Conservation (phyloP, 169 alveolate genomes). For the Perkinsus marinus region DNA sequence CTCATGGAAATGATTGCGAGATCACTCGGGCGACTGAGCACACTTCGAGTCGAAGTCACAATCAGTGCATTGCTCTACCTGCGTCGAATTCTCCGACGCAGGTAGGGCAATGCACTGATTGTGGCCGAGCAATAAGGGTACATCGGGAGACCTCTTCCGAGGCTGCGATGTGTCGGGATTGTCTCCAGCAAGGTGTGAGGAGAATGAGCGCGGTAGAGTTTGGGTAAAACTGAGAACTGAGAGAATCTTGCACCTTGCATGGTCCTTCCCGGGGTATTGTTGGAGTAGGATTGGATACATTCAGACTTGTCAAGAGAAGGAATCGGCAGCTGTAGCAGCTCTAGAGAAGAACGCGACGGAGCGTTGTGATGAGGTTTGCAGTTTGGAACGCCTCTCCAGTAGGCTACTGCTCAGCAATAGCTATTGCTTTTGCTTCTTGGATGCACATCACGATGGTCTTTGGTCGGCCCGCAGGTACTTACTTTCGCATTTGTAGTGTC, state of each 20-base stretch:
- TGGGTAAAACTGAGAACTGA: background rate
- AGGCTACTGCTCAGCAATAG: background rate
- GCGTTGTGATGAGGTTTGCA: background rate
- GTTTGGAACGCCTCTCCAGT: background rate
- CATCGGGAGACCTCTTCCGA: background rate
- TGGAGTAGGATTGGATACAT: no score
- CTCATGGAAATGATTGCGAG: no score
- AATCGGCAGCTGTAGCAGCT: background rate
- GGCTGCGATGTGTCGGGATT: background rate
- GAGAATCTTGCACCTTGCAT: background rate
- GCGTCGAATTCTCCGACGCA: background rate
- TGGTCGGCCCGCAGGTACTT: background rate
- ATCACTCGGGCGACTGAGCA: no score
- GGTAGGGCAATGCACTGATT: background rate
- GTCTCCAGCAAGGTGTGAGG: background rate
- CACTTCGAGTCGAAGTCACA: no score
- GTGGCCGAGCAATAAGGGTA: background rate
- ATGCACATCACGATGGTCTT: no score
- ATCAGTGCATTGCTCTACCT: background rate
- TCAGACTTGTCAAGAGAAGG: background rate
- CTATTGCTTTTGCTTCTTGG: background rate
- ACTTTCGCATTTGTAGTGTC: background rate
- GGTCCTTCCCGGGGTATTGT: background rate
- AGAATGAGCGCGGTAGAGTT: background rate
- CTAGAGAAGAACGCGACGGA: background rate